These are phyloP conservation scores for Aspergillus ochraceoroseus DNA, from an alignment of 2,329 filamentous ascomycete species.

Conservation along the genomic window DNA sequence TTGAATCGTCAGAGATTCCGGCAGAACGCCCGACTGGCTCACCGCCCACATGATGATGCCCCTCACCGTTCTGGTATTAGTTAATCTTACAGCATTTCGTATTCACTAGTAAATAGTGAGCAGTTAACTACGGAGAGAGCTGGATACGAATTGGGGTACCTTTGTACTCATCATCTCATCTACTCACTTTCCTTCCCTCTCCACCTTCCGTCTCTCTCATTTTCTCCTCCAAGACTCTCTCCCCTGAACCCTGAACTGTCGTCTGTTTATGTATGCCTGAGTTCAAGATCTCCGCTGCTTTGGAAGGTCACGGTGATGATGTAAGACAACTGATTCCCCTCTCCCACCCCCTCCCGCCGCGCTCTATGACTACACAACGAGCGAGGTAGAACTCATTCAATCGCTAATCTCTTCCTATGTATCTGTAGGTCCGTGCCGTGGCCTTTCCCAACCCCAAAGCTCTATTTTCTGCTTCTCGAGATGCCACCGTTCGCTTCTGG, in stretches of 20 bases:
- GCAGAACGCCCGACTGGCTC: slow-evolving; percentile 15
- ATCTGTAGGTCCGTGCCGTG: slow-evolving; percentile 73
- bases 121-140: no score
- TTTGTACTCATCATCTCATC: no score
- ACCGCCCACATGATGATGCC: slow-evolving; percentile 20
- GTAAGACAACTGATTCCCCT: slow-evolving; percentile 55
- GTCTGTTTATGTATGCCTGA: slow-evolving; percentile 58
- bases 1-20: slow-evolving; percentile 18
- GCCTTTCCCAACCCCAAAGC: slow-evolving; percentile 67
- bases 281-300: slow-evolving; percentile 88
- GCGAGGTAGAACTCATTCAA: no score
- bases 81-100: background rate
- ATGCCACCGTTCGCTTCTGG: slow-evolving; percentile 87
- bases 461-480: slow-evolving; percentile 81
- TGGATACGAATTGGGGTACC: no score
- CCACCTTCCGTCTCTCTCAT: background rate
- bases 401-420: slow-evolving; percentile 55
- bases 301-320: slow-evolving; percentile 88
- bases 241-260: no score
- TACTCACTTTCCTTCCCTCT: background rate
- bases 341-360: slow-evolving; percentile 1
- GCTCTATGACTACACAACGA: slow-evolving; percentile 17
- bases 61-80: no score
- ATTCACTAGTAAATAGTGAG: no score
- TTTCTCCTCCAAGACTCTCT: background rate